Evolutionary conservation across 2,329 filamentous ascomycete species (phyloP).

Genomic region (Fusarium albidum): DNA sequence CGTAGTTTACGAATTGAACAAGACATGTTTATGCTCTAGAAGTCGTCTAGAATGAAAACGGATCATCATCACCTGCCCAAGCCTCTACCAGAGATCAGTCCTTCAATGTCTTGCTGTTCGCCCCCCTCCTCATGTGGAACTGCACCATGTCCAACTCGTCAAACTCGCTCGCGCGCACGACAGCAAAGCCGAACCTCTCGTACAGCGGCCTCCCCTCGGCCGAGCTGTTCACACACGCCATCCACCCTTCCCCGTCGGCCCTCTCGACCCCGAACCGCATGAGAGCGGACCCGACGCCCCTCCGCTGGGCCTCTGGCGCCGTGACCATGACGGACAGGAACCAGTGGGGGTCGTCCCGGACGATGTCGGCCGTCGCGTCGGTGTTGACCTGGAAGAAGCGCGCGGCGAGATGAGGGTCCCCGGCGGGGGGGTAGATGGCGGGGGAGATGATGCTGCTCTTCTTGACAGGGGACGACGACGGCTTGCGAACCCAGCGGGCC

Average conservation of each 20-base stretch:
- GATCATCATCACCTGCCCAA: too few species aligned
- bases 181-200: conserved; percentile 41
- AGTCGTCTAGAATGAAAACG: too few species aligned
- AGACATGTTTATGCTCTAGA: neutral
- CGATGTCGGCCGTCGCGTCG: conserved; percentile 33
- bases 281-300: conserved; percentile 45
- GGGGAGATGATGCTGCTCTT: conserved; percentile 39
- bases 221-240: conserved; percentile 42
- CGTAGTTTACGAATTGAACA: conserved; percentile 23
- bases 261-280: conserved; percentile 44
- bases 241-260: conserved; percentile 41
- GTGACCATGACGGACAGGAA: conserved; percentile 47
- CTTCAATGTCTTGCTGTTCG: conserved; percentile 4
- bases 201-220: conserved; percentile 39
- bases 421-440: conserved; percentile 34
- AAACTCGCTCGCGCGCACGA: conserved; percentile 32
- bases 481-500: conserved; percentile 45
- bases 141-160: conserved; percentile 33
- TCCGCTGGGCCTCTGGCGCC: conserved; percentile 41
- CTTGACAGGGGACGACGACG: conserved; percentile 28
- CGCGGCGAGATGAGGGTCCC: conserved; percentile 45
- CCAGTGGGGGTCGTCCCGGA: conserved; percentile 42
- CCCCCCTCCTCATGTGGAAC: conserved; percentile 44
- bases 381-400: conserved; percentile 51
- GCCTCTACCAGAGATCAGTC: too few species aligned